Evolutionary conservation across 495 filamentous ascomycete species (phyloP), one percentile per base, ranked within the genome.

Genomic region (Aspergillus diversus): DNA sequence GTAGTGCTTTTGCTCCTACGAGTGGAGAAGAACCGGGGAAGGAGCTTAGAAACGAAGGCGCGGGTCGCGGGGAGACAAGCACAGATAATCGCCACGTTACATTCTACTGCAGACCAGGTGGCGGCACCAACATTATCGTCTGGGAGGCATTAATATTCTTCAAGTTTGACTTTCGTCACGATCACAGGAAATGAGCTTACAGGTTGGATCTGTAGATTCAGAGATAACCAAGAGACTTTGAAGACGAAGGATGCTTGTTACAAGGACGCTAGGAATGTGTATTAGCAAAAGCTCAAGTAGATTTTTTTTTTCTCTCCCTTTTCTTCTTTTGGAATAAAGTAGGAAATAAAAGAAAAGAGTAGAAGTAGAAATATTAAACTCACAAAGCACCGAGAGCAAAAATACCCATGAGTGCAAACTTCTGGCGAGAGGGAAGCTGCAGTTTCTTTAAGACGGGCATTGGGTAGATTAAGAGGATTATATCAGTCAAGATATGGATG

Each of bases 71-170:
- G 83, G 16, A 87, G 79, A 63, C 78, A 85, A 57, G 81, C 79
- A 66, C 83, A 86, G 58, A 81, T 82, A 42, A 87, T 84, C 34
- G 82, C 84, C 12, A 83, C 80, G 61, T 80, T 84, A 37, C 84
- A 76, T 72, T 88, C 85, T 47, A 83, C 72, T 49, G 80, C 78
- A 16, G 83, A 84, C 86, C 86, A 88, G 61, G 77, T 80, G 0
- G 83, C 85, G 5, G 78, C 77, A 47, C 80, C 77, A 34, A 83
- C 75, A 66, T 85, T 85, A 61, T 85, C 81, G 68, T 77, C 76
- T 80, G 48, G 27, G 12, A 3, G 6, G 3, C 16, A 12, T 53
- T 52, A 52, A 13, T 17, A 34, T 55, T 58, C 21, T 27, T 27
- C 21, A 27, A 27, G 21, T 27, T 27, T 27, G 21, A 27, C 2